Conservation (phyloP, 148 eudicot species). For the Selenicereus undatus region DNA sequence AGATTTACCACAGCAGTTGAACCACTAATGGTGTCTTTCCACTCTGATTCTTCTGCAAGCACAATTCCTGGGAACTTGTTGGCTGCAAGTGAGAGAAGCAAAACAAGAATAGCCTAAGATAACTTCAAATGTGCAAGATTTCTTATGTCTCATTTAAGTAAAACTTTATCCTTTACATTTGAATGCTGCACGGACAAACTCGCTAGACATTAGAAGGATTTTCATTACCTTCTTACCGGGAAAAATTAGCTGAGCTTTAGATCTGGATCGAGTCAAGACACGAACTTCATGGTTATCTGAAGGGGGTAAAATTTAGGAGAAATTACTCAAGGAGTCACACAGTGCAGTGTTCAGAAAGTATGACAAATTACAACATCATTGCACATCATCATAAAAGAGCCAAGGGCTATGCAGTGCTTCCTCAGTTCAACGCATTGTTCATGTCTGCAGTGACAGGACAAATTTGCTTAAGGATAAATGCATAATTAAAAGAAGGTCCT, state of each 20-base stretch:
- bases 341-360: neutral
- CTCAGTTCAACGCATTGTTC: neutral
- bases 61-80: constrained; percentile 84
- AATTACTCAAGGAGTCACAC: constrained; percentile 4
- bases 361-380: neutral
- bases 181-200: constrained; percentile 5
- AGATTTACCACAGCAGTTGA: constrained; percentile 92
- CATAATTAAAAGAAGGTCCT: neutral
- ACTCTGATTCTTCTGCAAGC: constrained; percentile 78
- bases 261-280: constrained; percentile 82
- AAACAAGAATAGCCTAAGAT: neutral
- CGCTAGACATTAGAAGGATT: constrained; percentile 4
- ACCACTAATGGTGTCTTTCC: constrained; percentile 80
- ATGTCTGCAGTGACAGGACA: neutral
- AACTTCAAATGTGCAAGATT: neutral
- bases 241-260: constrained; percentile 75
- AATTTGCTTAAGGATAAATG: neutral
- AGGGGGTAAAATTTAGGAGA: constrained; percentile 11
- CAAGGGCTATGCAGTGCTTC: neutral
- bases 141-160: neutral
- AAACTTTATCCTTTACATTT: constrained; percentile 5
- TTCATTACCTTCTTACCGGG: constrained; percentile 99
- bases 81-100: constrained; percentile 36
- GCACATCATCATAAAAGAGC: neutral
- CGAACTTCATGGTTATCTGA: constrained; percentile 75